A percentile compares a stretch with the other conserved stretches of the same genome.
Conservation (phyloP, 176 grass and related monocot species). For the Oryza rufipogon region DNA sequence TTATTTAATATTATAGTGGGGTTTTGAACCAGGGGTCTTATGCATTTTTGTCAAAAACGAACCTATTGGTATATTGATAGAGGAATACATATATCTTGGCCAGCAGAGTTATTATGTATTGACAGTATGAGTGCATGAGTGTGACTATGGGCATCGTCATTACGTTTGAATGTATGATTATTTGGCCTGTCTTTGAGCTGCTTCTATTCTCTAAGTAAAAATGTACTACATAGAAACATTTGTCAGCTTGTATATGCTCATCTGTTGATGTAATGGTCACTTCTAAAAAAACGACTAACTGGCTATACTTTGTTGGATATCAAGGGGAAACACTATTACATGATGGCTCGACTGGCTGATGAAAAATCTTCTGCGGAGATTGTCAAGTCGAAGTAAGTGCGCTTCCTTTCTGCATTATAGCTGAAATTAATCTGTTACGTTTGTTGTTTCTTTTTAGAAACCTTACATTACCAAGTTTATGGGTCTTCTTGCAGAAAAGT, state of each 20-base stretch:
- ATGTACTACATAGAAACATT: slow-evolving; percentile 14
- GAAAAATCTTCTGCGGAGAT: slow-evolving; percentile 74
- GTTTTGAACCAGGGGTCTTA: neutral
- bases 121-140: neutral
- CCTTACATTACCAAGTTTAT: slow-evolving; percentile 25
- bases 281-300: slow-evolving; percentile 32
- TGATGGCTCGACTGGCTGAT: slow-evolving; percentile 67
- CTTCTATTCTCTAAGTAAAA: slow-evolving; percentile 5
- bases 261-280: slow-evolving; percentile 2
- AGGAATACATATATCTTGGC: neutral
- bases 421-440: slow-evolving; percentile 12
- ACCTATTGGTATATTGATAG: neutral
- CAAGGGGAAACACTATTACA: slow-evolving; percentile 66
- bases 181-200: slow-evolving; percentile 23
- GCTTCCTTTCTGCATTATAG: neutral
- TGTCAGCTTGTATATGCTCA: slow-evolving; percentile 2
- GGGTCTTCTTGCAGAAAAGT: slow-evolving; percentile 53
- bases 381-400: slow-evolving; percentile 51
- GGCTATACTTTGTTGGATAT: slow-evolving; percentile 44
- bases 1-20: neutral
- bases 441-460: slow-evolving; percentile 30
- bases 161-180: slow-evolving; percentile 1
- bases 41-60: slow-evolving; percentile 4
- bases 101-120: slow-evolving; percentile 13
- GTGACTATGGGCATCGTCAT: neutral